Base-by-base conservation (phyloP, 352 stramenopile species). In the Globisporangium barbulae region DNA sequence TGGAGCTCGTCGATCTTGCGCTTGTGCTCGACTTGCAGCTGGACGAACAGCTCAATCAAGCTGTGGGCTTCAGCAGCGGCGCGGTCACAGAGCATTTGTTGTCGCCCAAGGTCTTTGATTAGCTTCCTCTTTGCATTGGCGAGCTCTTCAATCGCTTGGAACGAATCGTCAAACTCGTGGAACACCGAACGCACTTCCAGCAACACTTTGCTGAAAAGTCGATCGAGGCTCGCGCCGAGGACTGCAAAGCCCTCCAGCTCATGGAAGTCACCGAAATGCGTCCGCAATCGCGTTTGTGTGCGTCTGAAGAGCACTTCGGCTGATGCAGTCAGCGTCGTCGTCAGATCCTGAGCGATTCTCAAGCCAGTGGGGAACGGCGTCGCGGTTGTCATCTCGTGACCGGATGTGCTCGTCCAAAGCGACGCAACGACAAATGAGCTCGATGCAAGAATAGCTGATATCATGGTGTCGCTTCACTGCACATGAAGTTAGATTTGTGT, bases 1-100 rank as follows among this genome's bases (percentile, higher is more conserved):
- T 75, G 67, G 10, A 83, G 62, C 30, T 75, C 62, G 30, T 69
- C 53, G 33, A 72, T 73, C 22, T 69, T 59, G 10, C 68, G 68
- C 15, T 73, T 44, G 10, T 71, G 35, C 15, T 67, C 56, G 5
- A 28, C 42, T 54, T 71, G 65, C 15, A 70, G 59, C 31, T 63
- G 52, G 25, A 47, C 52, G 22, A 68, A 59, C 10, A 52, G 48
- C 52, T 45, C 21, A 39, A 67, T 22, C 19, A 44, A 12, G 3
- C 10, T 42, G 19, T 57, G 52, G 8, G 52, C 52, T 44, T 57
- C 52, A 25, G 22, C 7, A 9, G 3, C 52, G 7, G 31, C 15
- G 13, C 17, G 31, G 10, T 44, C 8, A 5, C 52, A 57, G 6
- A 57, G 52, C 31, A 3, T 10, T 44, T 44, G 19, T 4, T 57